A percentile compares a stretch with the other conserved stretches of the same genome.
Evolutionary conservation across 208 protist species (phyloP).

Genomic region (Angomonas ambiguus): DNA sequence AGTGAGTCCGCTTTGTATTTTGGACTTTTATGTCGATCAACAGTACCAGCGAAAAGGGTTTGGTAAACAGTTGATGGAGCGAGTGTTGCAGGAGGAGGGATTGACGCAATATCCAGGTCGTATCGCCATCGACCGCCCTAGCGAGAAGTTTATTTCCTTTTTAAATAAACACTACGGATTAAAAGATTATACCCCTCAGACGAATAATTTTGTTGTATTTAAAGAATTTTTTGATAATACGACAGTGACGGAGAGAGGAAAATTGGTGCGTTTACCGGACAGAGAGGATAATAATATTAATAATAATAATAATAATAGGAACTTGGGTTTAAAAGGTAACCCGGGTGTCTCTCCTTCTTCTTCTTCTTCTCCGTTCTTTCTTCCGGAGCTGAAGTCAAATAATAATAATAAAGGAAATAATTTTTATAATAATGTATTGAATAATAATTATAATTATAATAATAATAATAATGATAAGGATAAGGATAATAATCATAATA

Average conservation of each 20-base stretch:
- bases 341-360: no score
- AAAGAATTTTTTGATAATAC: slow-evolving; percentile 76
- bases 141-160: slow-evolving; percentile 87
- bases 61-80: slow-evolving; percentile 75
- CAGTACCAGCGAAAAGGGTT: slow-evolving; percentile 74
- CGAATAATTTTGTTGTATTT: slow-evolving; percentile 94
- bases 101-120: slow-evolving; percentile 28
- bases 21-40: slow-evolving; percentile 94
- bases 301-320: no score
- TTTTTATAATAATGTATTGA: neutral
- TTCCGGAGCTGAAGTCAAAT: no score
- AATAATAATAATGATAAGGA: neutral
- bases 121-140: slow-evolving; percentile 91
- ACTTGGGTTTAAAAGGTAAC: no score
- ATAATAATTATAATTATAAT: slow-evolving; percentile 2
- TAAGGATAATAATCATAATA: no score
- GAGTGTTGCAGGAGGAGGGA: slow-evolving; percentile 50
- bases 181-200: slow-evolving; percentile 66
- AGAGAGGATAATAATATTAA: neutral
- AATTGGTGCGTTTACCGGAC: slow-evolving; percentile 20
- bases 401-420: neutral
- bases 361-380: neutral
- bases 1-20: slow-evolving; percentile 87
- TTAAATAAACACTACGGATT: slow-evolving; percentile 86
- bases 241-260: slow-evolving; percentile 41